Evolutionary conservation across 306 rosid species (phyloP), one percentile per base, ranked within the genome.

Genomic region (Castanospermum australe): DNA sequence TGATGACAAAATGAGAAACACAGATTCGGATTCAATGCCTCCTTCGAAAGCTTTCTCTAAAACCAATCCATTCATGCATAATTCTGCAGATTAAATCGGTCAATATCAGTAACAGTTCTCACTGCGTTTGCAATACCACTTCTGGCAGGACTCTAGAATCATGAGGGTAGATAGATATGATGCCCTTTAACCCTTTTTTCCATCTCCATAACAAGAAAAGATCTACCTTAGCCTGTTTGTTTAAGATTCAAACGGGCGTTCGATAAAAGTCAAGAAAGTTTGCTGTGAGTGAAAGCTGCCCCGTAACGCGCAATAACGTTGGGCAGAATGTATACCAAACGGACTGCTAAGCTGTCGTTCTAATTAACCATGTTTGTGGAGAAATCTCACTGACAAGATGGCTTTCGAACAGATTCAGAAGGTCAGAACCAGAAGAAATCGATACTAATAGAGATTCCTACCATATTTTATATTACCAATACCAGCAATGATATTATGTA

Each of bases 11-110:
- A 59, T 75, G 48, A 24, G 55, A 1, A 42, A 25, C 47, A 4
- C 15, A 11, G 5, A 50, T 24, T 74, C 61, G 15, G 74, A 71
- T 63, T n/a, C 72, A 71, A 9, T 71, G 48, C 73, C 47, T 48
- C 78, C 38, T 18, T 60, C 22, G 1, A 13, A 73, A 64, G 75
- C 59, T 50, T 73, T 62, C 74, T 50, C 33, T 59, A 60, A 18
- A 50, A 5, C 52, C 33, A 70, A 22, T 20, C 13, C 20, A n/a
- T 65, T 22, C 66, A 51, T 5, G 18, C 45, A 13, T 50, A 25
- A 28, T 15, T 61, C 56, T 11, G 72, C 73, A 61, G 22, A 51
- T 69, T 48, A 60, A 4, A 45, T 22, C 32, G 9, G 62, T 32
- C 52, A 79, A 57, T 15, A 45, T 60, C 72, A 20, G 50, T 21